These are phyloP conservation scores for Plasmopara halstedii DNA, from an alignment of 352 stramenopile genomes.

Conservation along the genomic window DNA sequence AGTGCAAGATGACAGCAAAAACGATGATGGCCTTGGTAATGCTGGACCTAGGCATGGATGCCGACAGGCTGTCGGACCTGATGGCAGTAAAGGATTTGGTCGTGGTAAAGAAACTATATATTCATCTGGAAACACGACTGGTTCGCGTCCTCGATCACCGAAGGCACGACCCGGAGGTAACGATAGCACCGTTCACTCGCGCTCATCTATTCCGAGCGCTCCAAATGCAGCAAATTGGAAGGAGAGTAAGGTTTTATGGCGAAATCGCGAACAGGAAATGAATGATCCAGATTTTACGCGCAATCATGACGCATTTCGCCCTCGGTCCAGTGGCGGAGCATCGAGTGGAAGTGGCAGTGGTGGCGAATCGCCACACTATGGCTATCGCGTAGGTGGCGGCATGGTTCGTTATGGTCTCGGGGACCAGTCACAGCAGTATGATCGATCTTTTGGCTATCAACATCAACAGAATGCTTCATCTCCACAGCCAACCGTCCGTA, in stretches of 20 bases:
- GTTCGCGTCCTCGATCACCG: slow-evolving; percentile 4
- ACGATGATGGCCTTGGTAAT: background rate
- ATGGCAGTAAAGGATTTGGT: slow-evolving; percentile 46
- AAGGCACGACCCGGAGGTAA: slow-evolving; percentile 8
- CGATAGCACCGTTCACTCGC: slow-evolving; percentile 12
- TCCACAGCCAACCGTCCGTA: slow-evolving; percentile 20
- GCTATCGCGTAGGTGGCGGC: slow-evolving; percentile 19
- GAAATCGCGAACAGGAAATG: slow-evolving; percentile 91
- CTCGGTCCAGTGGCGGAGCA: slow-evolving; percentile 22
- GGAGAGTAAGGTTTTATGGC: slow-evolving; percentile 89
- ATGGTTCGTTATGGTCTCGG: slow-evolving; percentile 14
- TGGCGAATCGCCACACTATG: slow-evolving; percentile 27
- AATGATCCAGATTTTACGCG: slow-evolving; percentile 90
- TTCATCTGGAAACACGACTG: background rate
- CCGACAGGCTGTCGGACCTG: slow-evolving; percentile 44
- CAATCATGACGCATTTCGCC: slow-evolving; percentile 62
- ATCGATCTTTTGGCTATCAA: slow-evolving; percentile 16
- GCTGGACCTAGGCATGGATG: slow-evolving; percentile 15
- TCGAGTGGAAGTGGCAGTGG: slow-evolving; percentile 25
- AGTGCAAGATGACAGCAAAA: slow-evolving; percentile 5
- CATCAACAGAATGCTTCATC: slow-evolving; percentile 16
- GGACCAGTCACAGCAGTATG: slow-evolving; percentile 22
- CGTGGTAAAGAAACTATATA: slow-evolving; percentile 3
- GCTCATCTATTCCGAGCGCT: slow-evolving; percentile 15
- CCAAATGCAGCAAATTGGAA: slow-evolving; percentile 62